Evolutionary conservation across 352 stramenopile species (phyloP), one percentile per base, ranked within the genome.

Genomic region (Halophytophthora polymorphica): DNA sequence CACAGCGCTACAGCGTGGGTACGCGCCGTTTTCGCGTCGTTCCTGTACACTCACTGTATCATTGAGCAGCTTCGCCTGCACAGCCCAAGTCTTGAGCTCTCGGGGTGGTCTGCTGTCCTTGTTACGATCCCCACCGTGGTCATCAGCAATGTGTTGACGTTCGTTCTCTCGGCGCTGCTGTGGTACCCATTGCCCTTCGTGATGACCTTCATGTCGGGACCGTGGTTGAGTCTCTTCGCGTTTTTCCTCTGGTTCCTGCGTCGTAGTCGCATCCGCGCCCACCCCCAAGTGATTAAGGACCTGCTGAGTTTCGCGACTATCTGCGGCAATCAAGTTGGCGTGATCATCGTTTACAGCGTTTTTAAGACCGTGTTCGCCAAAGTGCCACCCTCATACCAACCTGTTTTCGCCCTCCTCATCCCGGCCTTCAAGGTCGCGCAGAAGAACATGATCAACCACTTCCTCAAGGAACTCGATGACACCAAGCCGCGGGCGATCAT

Each of bases 51-150:
- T 6, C 58, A 66, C 13, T 58, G 45, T 21, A 34, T 37, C 3
- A 35, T 66, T 3, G 58, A 66, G 34, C 58, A 61, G 34, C 53
- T 66, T 31, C 51, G 57, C 8, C n/a, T 66, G 4, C 57, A 61
- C 41, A 51, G 52, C 21, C 57, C 57, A 1, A 66, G 50, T 33
- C 35, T 66, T 17, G 44, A 51, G 8, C 18, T 66, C 28, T 7
- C 12, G 10, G 13, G 42, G 18, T 21, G 21, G 22, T n/a, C 42
- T 2, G 52, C 18, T 14, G n/a, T 61, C 3, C 21, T 13, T 2
- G 61, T 61, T 12, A 61, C 57, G 8, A 14, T 66, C 17, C 45
- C 57, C n/a, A n/a, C 40, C 7, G 28, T 45, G 17, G 37, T 57
- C 6, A 10, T 53, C 14, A 61, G 51, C 10, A 58, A 38, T 10